Evolutionary conservation across 331 rosid species (phyloP).

Genomic region (Acacia concinna): DNA sequence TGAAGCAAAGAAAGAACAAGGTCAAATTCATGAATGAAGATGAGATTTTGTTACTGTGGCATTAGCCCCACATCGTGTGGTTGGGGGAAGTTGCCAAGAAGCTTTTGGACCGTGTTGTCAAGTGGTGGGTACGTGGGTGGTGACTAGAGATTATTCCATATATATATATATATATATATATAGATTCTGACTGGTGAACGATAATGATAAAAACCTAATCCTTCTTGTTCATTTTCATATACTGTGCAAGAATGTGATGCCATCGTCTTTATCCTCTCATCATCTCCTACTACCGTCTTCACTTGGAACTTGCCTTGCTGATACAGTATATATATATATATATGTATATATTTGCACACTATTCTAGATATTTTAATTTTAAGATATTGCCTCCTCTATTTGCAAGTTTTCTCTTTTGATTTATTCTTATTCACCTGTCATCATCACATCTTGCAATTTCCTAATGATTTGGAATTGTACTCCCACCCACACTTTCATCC

Average conservation of each 20-base stretch:
- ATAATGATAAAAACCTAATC: conserved; percentile 3
- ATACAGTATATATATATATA: not conserved
- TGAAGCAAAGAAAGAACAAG: not conserved
- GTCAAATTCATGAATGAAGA: not conserved
- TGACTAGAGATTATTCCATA: not conserved
- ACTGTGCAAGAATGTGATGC: not conserved
- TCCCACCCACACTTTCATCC: not conserved
- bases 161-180: not conserved
- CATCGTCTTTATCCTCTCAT: not conserved
- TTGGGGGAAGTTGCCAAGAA: not conserved
- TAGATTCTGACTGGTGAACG: not conserved
- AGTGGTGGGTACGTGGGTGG: conserved; percentile 2
- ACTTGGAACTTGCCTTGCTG: not conserved
- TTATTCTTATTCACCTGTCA: not conserved
- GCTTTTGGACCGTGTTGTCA: not conserved
- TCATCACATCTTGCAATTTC: not conserved
- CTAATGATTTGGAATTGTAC: not conserved
- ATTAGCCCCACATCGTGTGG: not conserved
- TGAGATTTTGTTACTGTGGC: not conserved
- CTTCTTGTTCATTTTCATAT: not conserved
- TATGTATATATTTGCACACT: not conserved
- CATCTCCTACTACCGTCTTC: not conserved
- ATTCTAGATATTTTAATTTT: not conserved
- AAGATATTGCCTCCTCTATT: not conserved
- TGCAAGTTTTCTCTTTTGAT: not conserved